Conservation (phyloP, 2,329 filamentous ascomycete species). For the Fusarium globosum region DNA sequence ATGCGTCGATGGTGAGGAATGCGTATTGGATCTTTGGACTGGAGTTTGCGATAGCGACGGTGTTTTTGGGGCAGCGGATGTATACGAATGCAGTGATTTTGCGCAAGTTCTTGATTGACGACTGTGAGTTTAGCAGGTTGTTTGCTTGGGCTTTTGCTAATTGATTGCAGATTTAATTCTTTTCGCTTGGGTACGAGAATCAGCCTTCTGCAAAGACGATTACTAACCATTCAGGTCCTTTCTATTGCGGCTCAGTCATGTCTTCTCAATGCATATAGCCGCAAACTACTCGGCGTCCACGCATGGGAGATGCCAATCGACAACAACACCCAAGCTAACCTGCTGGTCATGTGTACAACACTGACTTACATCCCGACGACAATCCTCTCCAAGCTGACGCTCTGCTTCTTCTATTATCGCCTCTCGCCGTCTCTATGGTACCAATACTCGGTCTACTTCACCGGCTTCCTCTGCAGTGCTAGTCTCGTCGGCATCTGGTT, state of each 20-base stretch:
- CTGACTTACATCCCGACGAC: constrained; percentile 15
- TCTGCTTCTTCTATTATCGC: constrained; percentile 22
- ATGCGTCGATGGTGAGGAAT: constrained; percentile 12
- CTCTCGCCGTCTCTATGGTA: constrained; percentile 15
- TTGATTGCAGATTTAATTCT: neutral
- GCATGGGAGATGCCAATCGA: constrained; percentile 21
- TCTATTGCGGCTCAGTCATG: constrained; percentile 19
- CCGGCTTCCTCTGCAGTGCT: neutral
- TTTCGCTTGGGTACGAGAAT: neutral
- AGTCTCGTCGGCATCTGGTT: constrained; percentile 9
- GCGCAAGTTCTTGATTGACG: constrained; percentile 9
- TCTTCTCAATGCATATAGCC: constrained; percentile 10
- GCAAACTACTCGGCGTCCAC: constrained; percentile 6
- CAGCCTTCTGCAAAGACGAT: fast-evolving
- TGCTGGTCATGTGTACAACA: constrained; percentile 15
- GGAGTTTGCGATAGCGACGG: constrained; percentile 12
- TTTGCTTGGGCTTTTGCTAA: fast-evolving
- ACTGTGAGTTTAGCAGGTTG: neutral
- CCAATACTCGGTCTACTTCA: constrained; percentile 9
- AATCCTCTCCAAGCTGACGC: constrained; percentile 5
- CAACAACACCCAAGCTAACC: neutral
- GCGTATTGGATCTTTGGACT: constrained; percentile 15
- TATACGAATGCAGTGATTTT: constrained; percentile 14
- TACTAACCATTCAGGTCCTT: neutral
- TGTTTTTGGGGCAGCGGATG: constrained; percentile 12